Percentiles rank a stretch among this genome's conserved stretches.
Evolutionary conservation across 148 eudicot species (phyloP).

Genomic region (Persicaria maculosa): DNA sequence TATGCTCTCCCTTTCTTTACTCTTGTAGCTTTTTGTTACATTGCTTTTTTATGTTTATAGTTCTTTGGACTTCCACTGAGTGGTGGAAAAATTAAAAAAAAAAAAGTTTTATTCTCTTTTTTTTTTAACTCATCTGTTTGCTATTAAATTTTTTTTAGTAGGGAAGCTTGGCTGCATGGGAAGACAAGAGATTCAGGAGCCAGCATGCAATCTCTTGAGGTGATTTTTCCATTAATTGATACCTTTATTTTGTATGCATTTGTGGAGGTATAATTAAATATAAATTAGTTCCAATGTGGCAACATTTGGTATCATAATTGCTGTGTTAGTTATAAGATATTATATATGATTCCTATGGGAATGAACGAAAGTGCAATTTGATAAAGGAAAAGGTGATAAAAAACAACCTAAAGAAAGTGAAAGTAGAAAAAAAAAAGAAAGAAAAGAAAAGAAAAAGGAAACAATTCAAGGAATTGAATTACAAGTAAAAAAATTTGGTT

Average conservation of each 20-base stretch:
- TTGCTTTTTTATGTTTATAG: conserved; percentile 9
- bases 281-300: background rate
- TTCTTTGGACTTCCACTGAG: conserved; percentile 21
- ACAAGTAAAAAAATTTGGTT: conserved; percentile 10
- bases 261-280: background rate
- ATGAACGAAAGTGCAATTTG: conserved; percentile 11
- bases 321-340: conserved; percentile 5
- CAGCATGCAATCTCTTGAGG: conserved; percentile 65
- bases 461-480: background rate
- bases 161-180: conserved; percentile 93
- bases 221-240: conserved; percentile 13
- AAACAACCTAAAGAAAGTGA: conserved; percentile 13
- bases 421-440: background rate
- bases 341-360: conserved; percentile 9
- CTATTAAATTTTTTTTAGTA: conserved; percentile 23
- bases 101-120: conserved; percentile 15
- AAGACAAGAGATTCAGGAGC: conserved; percentile 49
- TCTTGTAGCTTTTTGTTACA: background rate
- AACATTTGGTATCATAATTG: conserved; percentile 1
- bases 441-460: conserved; percentile 2
- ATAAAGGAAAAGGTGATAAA: conserved; percentile 15
- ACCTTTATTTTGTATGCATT: background rate
- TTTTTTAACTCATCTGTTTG: conserved; percentile 23
- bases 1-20: conserved; percentile 9
- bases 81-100: conserved; percentile 12